Evolutionary conservation across 2,329 filamentous ascomycete species (phyloP), one percentile per base, ranked within the genome.

Genomic region (Ophiostoma sp.): DNA sequence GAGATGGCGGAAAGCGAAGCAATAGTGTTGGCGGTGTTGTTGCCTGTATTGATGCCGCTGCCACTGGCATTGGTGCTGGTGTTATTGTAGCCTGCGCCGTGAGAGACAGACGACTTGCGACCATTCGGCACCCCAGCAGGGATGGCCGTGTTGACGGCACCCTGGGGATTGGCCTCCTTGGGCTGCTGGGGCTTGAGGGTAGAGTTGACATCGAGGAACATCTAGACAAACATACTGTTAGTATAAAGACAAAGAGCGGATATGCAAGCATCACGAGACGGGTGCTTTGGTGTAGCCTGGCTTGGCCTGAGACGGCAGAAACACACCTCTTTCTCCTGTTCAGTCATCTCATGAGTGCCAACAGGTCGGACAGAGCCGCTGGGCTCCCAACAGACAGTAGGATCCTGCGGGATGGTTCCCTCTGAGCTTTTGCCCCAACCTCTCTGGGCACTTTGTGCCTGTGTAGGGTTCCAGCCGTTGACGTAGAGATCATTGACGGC

Each of bases 191-290:
- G 90, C 80, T 98, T 98, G 75, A 97, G 83, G 44, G 93, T 91
- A 48, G 95, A 97, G 79, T 98, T 99, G 77, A 99, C 93, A 73
- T 96, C 95, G 68, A 86, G 81, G 79, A 97, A 97, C 73, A 91
- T 83, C 90, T 97, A n/a, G 13, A 35, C 15, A 20, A 11, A 20
- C 62, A 11, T 8, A 17, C 8, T 17, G n/a, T 67, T 48, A 67
- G 65, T 31, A 66, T n/a, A 15, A 7, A 36, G 3, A 23, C 33
- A 10, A 33, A 31, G 5, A 31, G 23, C 8, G 13, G 4, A 48
- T 15, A 54, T 23, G 48, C 48, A 23, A 23, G 2, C 17, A n/a
- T 6, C 10, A 60, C 10, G 8, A 60, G 27, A 33, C 54, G 15
- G 13, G n/a, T 13, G 57, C 27, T 17, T 27, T 15, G 15, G 27